Evolutionary conservation across 2,329 filamentous ascomycete genomes (phyloP).

Genomic region (Sarocladium strictum): DNA sequence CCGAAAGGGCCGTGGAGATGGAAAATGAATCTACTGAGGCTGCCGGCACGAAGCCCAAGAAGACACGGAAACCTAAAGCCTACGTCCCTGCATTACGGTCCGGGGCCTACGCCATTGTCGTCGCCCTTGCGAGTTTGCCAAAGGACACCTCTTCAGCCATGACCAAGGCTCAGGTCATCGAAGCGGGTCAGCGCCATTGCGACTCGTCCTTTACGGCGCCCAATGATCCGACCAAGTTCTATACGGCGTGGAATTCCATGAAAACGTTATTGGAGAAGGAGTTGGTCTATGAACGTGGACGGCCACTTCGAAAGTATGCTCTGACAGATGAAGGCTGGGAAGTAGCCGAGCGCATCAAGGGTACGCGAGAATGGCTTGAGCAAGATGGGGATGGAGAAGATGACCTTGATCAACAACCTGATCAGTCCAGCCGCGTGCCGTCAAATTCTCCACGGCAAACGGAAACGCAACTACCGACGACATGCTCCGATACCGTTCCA

Average conservation of each 20-base stretch:
- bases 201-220: slow-evolving; percentile 68
- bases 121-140: slow-evolving; percentile 57
- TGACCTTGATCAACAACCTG: neutral
- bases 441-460: slow-evolving; percentile 16
- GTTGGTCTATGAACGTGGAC: slow-evolving; percentile 64
- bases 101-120: slow-evolving; percentile 65
- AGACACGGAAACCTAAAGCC: slow-evolving; percentile 50
- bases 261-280: slow-evolving; percentile 69
- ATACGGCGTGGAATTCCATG: slow-evolving; percentile 81
- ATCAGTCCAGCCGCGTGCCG: neutral
- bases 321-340: slow-evolving; percentile 77
- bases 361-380: slow-evolving; percentile 29
- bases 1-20: slow-evolving; percentile 13
- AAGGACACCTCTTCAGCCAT: slow-evolving; percentile 49
- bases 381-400: slow-evolving; percentile 7
- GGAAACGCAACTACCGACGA: slow-evolving; percentile 1
- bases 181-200: slow-evolving; percentile 63
- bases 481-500: slow-evolving; percentile 19
- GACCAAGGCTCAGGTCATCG: slow-evolving; percentile 63
- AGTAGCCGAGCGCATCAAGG: slow-evolving; percentile 58
- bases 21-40: slow-evolving; percentile 15
- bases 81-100: slow-evolving; percentile 71
- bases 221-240: slow-evolving; percentile 60
- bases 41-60: slow-evolving; percentile 39
- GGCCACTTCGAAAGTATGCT: slow-evolving; percentile 61